Percentiles rank a stretch among this genome's conserved stretches.
Conservation (phyloP, 1,139 yeast genomes). For the Blastobotrys niveus region DNA sequence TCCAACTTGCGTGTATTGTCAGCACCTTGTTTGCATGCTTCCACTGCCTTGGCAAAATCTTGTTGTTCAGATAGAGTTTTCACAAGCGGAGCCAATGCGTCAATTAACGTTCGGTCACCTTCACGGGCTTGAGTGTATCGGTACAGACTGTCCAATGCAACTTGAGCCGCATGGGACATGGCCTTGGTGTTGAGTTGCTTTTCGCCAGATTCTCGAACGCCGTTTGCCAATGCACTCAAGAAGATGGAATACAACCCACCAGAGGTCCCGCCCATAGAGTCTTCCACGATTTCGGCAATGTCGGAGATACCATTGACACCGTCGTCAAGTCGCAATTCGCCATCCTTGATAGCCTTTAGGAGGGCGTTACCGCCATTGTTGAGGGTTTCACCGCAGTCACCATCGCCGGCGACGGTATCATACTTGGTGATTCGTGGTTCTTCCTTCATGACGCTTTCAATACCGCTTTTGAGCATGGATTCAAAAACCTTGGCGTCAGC, state of each 20-base stretch:
- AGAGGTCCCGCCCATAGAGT: constrained; percentile 93
- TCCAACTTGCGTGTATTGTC: constrained; percentile 63
- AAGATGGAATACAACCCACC: constrained; percentile 89
- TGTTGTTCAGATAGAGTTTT: constrained; percentile 48
- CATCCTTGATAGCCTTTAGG: constrained; percentile 41
- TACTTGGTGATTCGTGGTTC: constrained; percentile 81
- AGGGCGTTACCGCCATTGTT: constrained; percentile 77
- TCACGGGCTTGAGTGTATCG: constrained; percentile 81
- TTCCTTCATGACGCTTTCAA: constrained; percentile 44
- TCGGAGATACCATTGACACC: constrained; percentile 53
- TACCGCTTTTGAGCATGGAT: constrained; percentile 44
- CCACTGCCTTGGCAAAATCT: constrained; percentile 53
- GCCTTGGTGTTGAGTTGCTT: constrained; percentile 32
- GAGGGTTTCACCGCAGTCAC: constrained; percentile 92
- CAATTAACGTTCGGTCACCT: constrained; percentile 88
- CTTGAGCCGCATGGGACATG: constrained; percentile 43
- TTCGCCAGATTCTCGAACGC: constrained; percentile 35
- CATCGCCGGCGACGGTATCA: constrained; percentile 91
- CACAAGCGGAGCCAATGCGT: constrained; percentile 82
- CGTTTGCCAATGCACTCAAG: constrained; percentile 59
- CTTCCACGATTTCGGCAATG: constrained; percentile 74
- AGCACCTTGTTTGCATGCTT: constrained; percentile 72
- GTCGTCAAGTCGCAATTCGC: constrained; percentile 42
- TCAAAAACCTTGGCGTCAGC: constrained; percentile 42
- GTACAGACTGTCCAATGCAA: constrained; percentile 57